Evolutionary conservation across 768 basidiomycete genomes (phyloP), one percentile per base, ranked within the genome.

Genomic region (Lactarius indigo): DNA sequence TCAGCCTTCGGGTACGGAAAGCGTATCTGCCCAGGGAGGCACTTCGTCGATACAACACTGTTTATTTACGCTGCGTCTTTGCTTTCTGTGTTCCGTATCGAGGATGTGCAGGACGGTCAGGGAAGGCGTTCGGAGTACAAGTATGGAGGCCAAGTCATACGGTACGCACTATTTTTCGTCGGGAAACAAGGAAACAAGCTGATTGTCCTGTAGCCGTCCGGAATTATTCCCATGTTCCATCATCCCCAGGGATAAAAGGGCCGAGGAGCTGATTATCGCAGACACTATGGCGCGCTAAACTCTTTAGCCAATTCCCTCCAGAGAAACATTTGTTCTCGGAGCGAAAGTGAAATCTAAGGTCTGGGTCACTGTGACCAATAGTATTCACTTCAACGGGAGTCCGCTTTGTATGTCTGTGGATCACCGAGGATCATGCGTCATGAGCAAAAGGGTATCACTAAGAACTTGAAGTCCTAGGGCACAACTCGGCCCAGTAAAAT

Each of bases 11-110:
- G 72, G 1, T 67, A 50, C 59, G 72, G 72, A 12, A 60, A 65
- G 33, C 57, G 73, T 12, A 63, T 70, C 18, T 74, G 73, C 23
- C 70, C 64, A 18, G 70, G 65, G 28, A 61, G 52, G 37, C 60
- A 64, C 35, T 54, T 58, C 5, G 65, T 33, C 60, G 65, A 66
- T 50, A 31, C 42, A 2, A 57, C 35, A 1, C 8, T 65, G 4
- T 65, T 65, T 12, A 65, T 65, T 18, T 31, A 33, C 3, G 15
- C 59, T 4, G 64, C 64, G 12, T 57, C 59, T 37, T 37, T 65
- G 23, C 57, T 65, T 26, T 61, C 59, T 8, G 64, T 65, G 31
- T 65, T 65, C 50, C 26, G 30, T 7, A 20, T 65, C 13, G n/a
- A 59, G 20, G 26, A 62, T 1, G 37, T 17, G 1, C 58, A 28